A percentile compares a stretch with the other conserved stretches of the same genome.
These are phyloP conservation scores for Leccinum truebloodii DNA, from an alignment of 768 basidiomycete genomes.

Conservation along the genomic window DNA sequence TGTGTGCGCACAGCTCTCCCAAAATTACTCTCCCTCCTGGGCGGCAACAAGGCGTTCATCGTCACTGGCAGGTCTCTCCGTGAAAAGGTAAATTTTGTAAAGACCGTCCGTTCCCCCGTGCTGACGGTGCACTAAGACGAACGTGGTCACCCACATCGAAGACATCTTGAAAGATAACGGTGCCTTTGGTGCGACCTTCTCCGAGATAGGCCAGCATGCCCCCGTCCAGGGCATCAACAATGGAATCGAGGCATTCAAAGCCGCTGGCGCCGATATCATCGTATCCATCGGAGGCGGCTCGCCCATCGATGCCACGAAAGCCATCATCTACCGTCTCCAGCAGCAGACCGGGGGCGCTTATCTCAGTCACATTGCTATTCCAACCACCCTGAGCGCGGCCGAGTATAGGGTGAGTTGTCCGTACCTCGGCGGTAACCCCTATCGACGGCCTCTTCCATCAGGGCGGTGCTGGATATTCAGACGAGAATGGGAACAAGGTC, in stretches of 20 bases:
- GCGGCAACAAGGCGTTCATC: constrained; percentile 63
- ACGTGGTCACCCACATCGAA: constrained; percentile 27
- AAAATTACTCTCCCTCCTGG: constrained; percentile 53
- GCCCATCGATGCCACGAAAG: constrained; percentile 77
- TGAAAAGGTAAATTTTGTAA: constrained; percentile 47
- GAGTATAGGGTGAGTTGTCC: constrained; percentile 59
- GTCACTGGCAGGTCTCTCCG: constrained; percentile 72
- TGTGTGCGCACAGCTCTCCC: constrained; percentile 63
- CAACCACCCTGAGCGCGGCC: constrained; percentile 79
- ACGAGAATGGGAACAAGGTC: constrained; percentile 68
- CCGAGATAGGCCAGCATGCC: constrained; percentile 70
- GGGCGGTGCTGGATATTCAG: constrained; percentile 70
- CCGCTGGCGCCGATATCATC: constrained; percentile 63
- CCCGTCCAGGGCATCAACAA: constrained; percentile 66
- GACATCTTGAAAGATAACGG: constrained; percentile 53
- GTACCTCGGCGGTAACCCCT: not conserved
- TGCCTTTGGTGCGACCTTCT: constrained; percentile 70
- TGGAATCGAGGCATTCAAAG: constrained; percentile 55
- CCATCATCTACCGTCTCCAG: constrained; percentile 64
- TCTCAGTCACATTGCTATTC: constrained; percentile 72
- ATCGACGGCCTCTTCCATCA: constrained; percentile 25
- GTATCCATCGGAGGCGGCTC: constrained; percentile 81
- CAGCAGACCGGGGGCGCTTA: constrained; percentile 53
- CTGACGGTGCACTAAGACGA: constrained; percentile 27
- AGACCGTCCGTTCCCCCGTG: not conserved